Conservation (phyloP, 2,329 filamentous ascomycete genomes). For the Aspergillus caelatus region DNA sequence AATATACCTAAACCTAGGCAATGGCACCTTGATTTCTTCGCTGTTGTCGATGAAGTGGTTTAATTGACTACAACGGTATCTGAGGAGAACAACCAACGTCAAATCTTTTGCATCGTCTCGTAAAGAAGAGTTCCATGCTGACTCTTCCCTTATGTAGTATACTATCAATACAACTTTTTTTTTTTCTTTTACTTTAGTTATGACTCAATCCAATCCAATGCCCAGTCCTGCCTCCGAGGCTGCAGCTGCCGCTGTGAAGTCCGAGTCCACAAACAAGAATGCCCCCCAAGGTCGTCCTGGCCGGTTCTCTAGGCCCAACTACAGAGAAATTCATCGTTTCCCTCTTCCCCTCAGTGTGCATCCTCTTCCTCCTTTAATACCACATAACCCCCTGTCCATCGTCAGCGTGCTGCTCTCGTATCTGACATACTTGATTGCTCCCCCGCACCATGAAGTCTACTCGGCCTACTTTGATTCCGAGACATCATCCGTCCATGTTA, state of each 20-base stretch:
- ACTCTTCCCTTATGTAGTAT: constrained; percentile 27
- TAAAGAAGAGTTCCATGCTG: constrained; percentile 26
- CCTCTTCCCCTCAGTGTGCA: constrained; percentile 80
- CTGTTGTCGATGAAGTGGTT: constrained; percentile 53
- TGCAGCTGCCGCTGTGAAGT: constrained; percentile 15
- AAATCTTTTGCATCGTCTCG: constrained; percentile 14
- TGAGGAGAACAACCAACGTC: constrained; percentile 59
- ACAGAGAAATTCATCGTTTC: constrained; percentile 77
- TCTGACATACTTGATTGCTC: constrained; percentile 69
- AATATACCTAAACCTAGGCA: constrained; percentile 46
- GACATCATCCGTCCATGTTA: constrained; percentile 82
- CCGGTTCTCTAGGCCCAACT: constrained; percentile 53
- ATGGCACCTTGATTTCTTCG: constrained; percentile 55
- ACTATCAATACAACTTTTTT: constrained; percentile 21
- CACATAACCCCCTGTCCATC: constrained; percentile 87
- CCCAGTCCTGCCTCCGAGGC: constrained; percentile 15
- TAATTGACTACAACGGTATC: constrained; percentile 96
- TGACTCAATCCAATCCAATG: constrained; percentile 28
- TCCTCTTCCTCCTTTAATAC: constrained; percentile 84
- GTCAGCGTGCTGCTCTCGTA: constrained; percentile 79
- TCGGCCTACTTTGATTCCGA: constrained; percentile 77
- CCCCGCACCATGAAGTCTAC: constrained; percentile 65
- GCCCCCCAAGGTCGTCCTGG: constrained; percentile 28
- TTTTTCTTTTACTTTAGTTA: constrained; percentile 11
- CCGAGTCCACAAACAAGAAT: constrained; percentile 20